Evolutionary conservation across 306 rosid genomes (phyloP).

Genomic region (Begonia fuchsioides): DNA sequence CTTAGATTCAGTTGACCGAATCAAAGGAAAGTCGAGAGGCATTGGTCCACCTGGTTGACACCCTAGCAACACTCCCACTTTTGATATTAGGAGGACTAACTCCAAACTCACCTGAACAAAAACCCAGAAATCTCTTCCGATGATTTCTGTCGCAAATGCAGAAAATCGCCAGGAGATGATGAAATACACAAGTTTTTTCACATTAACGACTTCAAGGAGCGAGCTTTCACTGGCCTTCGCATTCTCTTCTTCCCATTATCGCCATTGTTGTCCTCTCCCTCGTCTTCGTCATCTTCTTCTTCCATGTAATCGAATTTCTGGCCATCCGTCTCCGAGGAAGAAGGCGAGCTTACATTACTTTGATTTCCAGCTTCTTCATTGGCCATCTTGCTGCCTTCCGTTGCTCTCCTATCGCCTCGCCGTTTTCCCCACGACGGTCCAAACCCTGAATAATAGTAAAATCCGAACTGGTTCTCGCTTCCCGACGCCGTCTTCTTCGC

Average conservation of each 20-base stretch:
- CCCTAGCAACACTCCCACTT: neutral
- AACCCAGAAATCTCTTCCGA: slow-evolving; percentile 3
- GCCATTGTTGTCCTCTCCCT: slow-evolving; percentile 4
- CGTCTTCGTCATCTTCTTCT: slow-evolving; percentile 29
- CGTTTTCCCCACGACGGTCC: slow-evolving; percentile 54
- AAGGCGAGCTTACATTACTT: slow-evolving; percentile 9
- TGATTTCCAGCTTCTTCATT: slow-evolving; percentile 2
- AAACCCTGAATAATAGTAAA: slow-evolving; percentile 78
- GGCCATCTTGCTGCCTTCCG: neutral
- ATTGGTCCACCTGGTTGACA: neutral
- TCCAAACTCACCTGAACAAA: neutral
- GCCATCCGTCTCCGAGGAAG: slow-evolving; percentile 8
- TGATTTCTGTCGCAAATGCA: neutral
- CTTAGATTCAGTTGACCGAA: neutral
- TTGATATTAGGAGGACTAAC: neutral
- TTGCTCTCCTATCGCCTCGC: slow-evolving; percentile 31
- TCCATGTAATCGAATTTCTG: slow-evolving; percentile 29
- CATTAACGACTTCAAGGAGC: slow-evolving; percentile 82
- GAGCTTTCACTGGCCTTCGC: slow-evolving; percentile 76
- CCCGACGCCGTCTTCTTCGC: slow-evolving; percentile 8
- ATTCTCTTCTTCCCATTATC: slow-evolving; percentile 38
- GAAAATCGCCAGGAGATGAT: too few species aligned
- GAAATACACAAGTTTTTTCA: slow-evolving; percentile 7
- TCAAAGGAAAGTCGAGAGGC: neutral
- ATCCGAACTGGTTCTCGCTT: slow-evolving; percentile 37